Base-by-base conservation (phyloP, 1,139 yeast species). In the Hansenula anomala region DNA sequence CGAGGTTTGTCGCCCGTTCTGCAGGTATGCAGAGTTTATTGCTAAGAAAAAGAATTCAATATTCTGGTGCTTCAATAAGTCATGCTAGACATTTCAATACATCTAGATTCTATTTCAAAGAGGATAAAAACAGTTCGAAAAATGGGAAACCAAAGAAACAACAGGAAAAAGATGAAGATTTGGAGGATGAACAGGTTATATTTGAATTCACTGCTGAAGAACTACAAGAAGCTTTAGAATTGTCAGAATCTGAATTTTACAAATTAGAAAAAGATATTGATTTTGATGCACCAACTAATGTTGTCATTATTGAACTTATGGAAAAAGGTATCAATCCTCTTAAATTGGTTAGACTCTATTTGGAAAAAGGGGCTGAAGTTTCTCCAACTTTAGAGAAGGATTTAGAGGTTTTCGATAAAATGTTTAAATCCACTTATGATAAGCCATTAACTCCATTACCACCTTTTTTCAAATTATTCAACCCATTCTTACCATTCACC, bases 41-140 rank as follows among this genome's bases (percentile, higher is more conserved):
- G 9, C 9, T 23, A 30, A 30, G 33, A 31, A 20, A 23, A 8
- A 23, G 12, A 15, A 14, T 14, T 31, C 13, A 31, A 31, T 16
- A 24, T 17, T 7, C 6, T 20, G 9, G 9, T 7, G 6, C 23
- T 7, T 20, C 9, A 20, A 9, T 20, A 9, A 20, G 9, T 20
- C 23, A 20, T n/a, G n/a, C n/a, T 14, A 34, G 37, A 29, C 30
- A 27, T 3, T 29, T 34, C 22, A 31, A 34, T 6, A 28, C 28
- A 4, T 23, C 37, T n/a, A 23, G 20, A 5, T 11, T 8, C 11
- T 5, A 13, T 24, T 24, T 5, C 12, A 6, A 24, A 13, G n/a
- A 24, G 26, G n/a, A 24, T 13, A 24, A 24, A 20, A 6, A 20
- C 6, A 9, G 23, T 6, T 7, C 6, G 9, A 20, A 20, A 20